phyloP scores from a whole-genome alignment of 768 basidiomycete species.

The Termitomyces sp. region DNA sequence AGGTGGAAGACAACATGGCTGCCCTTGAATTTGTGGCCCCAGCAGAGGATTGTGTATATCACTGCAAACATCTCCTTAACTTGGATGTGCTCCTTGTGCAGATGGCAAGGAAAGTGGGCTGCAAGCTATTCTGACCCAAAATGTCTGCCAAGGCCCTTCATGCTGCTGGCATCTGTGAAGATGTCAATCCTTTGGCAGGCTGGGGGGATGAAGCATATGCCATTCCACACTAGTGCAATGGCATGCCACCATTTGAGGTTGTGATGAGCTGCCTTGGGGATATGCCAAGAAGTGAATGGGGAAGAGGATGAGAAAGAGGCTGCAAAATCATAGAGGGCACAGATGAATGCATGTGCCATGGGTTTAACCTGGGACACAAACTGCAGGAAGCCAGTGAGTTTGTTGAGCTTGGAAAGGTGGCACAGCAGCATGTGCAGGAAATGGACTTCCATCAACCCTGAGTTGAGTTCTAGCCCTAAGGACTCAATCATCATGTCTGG shows the following conservation, averaged over 20 bases:
- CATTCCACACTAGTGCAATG: neutral
- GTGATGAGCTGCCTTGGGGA: neutral
- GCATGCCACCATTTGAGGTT: neutral
- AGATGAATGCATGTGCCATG: neutral
- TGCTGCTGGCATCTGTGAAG: neutral
- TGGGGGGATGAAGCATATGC: neutral
- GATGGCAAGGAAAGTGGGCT: neutral
- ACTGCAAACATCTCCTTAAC: neutral
- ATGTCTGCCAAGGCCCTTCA: neutral
- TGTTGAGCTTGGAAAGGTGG: accelerated
- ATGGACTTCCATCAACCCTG: neutral
- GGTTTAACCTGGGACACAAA: neutral
- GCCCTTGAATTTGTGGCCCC: neutral
- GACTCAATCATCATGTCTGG: neutral
- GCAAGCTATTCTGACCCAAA: accelerated
- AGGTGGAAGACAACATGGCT: neutral
- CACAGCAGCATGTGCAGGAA: neutral
- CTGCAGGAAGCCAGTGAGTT: neutral
- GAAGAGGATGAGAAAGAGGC: neutral
- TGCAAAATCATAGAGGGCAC: neutral
- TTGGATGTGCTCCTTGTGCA: neutral
- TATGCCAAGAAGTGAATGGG: neutral
- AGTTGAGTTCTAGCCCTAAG: neutral
- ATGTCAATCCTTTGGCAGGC: neutral
- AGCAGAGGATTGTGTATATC: neutral